phyloP scores from a whole-genome alignment of 345 rosid genomes.

The Eucalyptus victrix region DNA sequence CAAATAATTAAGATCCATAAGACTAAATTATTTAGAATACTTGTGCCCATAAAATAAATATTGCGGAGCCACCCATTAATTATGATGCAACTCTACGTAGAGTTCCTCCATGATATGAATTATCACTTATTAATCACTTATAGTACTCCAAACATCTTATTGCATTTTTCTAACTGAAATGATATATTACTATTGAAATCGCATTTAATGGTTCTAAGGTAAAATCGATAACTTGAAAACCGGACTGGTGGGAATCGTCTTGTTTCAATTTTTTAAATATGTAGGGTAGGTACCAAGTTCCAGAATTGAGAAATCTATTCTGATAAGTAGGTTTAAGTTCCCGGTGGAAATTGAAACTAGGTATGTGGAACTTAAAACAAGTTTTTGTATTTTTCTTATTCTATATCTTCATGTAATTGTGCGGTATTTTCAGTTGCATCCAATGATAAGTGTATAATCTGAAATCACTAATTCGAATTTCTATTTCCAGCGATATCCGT shows the following conservation, averaged over 20 bases:
- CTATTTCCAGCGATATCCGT: too few relatives aligned
- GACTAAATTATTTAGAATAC: too few relatives aligned
- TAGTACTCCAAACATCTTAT: background rate
- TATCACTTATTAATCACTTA: background rate
- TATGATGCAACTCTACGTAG: too few relatives aligned
- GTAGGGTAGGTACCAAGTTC: too few relatives aligned
- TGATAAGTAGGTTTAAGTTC: too few relatives aligned
- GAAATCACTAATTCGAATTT: too few relatives aligned
- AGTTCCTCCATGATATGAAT: background rate
- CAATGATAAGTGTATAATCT: accelerated
- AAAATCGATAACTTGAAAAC: accelerated
- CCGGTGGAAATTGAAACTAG: accelerated
- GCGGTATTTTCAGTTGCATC: accelerated
- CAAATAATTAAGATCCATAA: too few relatives aligned
- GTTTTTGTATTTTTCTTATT: accelerated
- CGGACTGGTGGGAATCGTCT: accelerated
- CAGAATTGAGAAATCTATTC: accelerated
- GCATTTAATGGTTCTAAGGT: too few relatives aligned
- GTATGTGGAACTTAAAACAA: too few relatives aligned
- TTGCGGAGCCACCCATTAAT: too few relatives aligned
- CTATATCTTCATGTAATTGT: too few relatives aligned
- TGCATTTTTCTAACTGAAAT: background rate
- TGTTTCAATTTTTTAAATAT: accelerated
- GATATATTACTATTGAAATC: background rate
- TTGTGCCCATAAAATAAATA: too few relatives aligned